Base-by-base conservation (phyloP, 108 stramenopile genomes). In the Skeletonema grethae region DNA sequence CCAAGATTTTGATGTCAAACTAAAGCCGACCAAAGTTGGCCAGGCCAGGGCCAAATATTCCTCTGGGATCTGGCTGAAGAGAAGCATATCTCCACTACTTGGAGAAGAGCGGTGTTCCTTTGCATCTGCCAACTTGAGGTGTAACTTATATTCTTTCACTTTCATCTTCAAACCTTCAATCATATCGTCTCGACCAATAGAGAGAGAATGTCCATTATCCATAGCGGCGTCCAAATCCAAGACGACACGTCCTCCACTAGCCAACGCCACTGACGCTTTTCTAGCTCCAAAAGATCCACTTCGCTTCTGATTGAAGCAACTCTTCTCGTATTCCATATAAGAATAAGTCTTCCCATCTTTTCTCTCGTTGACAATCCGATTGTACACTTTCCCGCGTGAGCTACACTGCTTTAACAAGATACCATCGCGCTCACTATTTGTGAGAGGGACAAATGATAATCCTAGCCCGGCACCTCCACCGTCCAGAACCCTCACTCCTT, bases 21-120 rank as follows among this genome's bases (percentile, higher is more conserved):
- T 85, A 70, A 88, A 91, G n/a, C 90, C 90, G 80, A 84, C 53
- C 2, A 86, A 65, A 30, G 25, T 72, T 11, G 90, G 87, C 90
- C 90, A 91, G 3, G 70, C 70, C 61, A 90, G 39, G 10, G 84
- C 73, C 29, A 77, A 29, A 48, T 70, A 87, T 36, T 85, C 85
- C 5, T 85, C 69, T 8, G 90, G 86, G 36, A 90, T 70, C 22
- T 79, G 46, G 50, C 67, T 81, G 59, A 87, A 90, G 1, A 90
- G 53, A 18, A 87, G 66, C 71, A 90, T 67, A 8, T 70, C 73
- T 1, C 67, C 57, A 41, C 63, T 43, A 25, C 15, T 39, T 18
- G 34, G 6, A 12, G 35, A 13, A 29, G 24, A 11, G 16, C 28
- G 9, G 32, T 22, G 30, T 4, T 43, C n/a, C 67, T 55, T 45